Percentiles rank a stretch among this genome's conserved stretches.
Evolutionary conservation across 176 grass and related monocot genomes (phyloP).

Genomic region (Alloteropsis semialata): DNA sequence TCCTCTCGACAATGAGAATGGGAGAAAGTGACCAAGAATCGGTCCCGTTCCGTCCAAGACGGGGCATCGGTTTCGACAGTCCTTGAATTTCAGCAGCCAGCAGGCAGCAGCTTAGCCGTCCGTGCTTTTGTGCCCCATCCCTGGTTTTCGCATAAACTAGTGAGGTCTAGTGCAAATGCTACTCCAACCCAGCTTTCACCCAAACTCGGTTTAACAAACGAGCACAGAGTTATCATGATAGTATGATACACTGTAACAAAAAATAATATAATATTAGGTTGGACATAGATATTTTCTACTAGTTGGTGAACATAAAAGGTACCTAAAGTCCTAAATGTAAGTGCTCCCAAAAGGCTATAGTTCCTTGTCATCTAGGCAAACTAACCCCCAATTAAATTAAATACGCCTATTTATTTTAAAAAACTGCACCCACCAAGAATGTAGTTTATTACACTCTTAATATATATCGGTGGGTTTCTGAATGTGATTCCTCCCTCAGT

Average conservation of each 20-base stretch:
- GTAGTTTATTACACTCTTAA: not conserved
- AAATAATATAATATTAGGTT: not conserved
- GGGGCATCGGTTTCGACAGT: constrained; percentile 9
- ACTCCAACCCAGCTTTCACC: not conserved
- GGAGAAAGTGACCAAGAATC: not conserved
- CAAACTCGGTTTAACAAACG: not conserved
- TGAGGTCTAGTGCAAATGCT: not conserved
- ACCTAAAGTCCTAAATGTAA: not conserved
- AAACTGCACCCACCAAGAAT: too few species aligned
- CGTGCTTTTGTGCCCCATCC: not conserved
- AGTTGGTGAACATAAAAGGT: not conserved
- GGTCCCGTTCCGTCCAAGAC: constrained; percentile 22
- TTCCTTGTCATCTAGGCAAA: not conserved
- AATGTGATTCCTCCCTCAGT: not conserved
- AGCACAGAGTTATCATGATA: too few species aligned
- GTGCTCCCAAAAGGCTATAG: not conserved
- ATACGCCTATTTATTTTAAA: not conserved
- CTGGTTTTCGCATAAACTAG: not conserved
- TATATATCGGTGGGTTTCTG: not conserved
- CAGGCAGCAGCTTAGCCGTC: constrained; percentile 6
- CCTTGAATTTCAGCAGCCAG: not conserved
- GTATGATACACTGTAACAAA: too few species aligned
- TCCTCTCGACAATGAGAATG: not conserved
- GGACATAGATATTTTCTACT: not conserved
- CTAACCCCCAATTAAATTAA: not conserved